Conservation (phyloP, 2,329 filamentous ascomycete species). For the Penicillium sp. region DNA sequence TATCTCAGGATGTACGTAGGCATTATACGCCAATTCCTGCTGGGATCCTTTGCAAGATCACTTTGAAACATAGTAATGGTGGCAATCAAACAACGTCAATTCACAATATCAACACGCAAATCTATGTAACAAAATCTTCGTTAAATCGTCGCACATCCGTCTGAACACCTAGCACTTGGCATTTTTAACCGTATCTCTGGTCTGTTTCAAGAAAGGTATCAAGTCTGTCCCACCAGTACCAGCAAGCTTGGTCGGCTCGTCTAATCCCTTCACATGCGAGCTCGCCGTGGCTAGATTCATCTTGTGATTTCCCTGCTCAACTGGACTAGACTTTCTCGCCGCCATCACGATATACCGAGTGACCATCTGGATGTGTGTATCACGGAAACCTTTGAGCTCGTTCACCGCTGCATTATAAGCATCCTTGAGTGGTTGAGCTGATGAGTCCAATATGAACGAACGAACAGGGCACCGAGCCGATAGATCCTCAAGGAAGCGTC, state of each 20-base stretch:
- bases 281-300: slow-evolving; percentile 49
- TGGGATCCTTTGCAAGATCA: not conserved
- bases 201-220: slow-evolving; percentile 54
- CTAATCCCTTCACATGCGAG: slow-evolving; percentile 35
- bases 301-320: slow-evolving; percentile 15
- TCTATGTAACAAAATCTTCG: not conserved
- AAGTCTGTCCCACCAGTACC: slow-evolving; percentile 55
- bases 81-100: not conserved
- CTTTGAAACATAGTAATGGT: not conserved
- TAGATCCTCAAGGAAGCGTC: slow-evolving; percentile 52
- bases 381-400: slow-evolving; percentile 49
- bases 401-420: slow-evolving; percentile 51
- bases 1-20: not conserved
- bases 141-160: not conserved
- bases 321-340: slow-evolving; percentile 20
- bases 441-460: slow-evolving; percentile 41
- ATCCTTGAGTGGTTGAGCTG: slow-evolving; percentile 31
- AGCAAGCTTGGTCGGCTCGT: slow-evolving; percentile 39
- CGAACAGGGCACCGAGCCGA: slow-evolving; percentile 48
- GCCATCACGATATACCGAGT: slow-evolving; percentile 54
- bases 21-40: not conserved
- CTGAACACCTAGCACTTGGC: slow-evolving; percentile 32
- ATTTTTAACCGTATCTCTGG: slow-evolving; percentile 52
- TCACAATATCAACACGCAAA: not conserved
- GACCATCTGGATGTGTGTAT: slow-evolving; percentile 55